Conservation (phyloP, 345 rosid species). For the Aegle marmelos region DNA sequence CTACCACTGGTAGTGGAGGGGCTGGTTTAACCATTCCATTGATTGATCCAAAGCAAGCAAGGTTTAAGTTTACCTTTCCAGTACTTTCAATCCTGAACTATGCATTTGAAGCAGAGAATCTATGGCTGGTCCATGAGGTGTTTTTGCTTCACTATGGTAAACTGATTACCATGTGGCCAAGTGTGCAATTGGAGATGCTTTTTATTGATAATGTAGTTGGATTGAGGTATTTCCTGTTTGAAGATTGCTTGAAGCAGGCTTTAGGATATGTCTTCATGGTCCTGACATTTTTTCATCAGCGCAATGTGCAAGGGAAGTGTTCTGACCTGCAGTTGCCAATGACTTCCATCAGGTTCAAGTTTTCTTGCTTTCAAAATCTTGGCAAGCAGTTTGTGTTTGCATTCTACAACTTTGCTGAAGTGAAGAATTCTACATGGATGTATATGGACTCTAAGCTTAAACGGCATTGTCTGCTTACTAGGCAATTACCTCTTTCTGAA, state of each 20-base stretch:
- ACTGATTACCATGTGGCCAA: constrained; percentile 59
- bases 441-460: constrained; percentile 50
- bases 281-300: constrained; percentile 45
- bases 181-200: constrained; percentile 81
- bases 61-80: constrained; percentile 36
- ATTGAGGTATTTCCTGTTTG: constrained; percentile 63
- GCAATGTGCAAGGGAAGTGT: constrained; percentile 42
- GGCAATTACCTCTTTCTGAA: constrained; percentile 60
- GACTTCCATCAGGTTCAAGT: constrained; percentile 69
- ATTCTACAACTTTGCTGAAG: constrained; percentile 50
- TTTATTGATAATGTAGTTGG: constrained; percentile 75
- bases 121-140: constrained; percentile 41
- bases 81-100: constrained; percentile 31
- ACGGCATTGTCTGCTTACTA: constrained; percentile 48
- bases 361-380: constrained; percentile 48
- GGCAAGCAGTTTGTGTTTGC: constrained; percentile 64
- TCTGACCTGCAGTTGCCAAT: constrained; percentile 55
- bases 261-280: constrained; percentile 55
- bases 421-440: constrained; percentile 60
- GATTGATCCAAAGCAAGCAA: constrained; percentile 32
- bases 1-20: constrained; percentile 38
- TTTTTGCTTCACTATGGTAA: constrained; percentile 57
- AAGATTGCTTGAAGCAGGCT: constrained; percentile 78
- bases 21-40: constrained; percentile 34
- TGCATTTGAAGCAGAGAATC: constrained; percentile 32